Evolutionary conservation across 805 yeast genomes (phyloP).

Genomic region (Zygotorulaspora sp.): DNA sequence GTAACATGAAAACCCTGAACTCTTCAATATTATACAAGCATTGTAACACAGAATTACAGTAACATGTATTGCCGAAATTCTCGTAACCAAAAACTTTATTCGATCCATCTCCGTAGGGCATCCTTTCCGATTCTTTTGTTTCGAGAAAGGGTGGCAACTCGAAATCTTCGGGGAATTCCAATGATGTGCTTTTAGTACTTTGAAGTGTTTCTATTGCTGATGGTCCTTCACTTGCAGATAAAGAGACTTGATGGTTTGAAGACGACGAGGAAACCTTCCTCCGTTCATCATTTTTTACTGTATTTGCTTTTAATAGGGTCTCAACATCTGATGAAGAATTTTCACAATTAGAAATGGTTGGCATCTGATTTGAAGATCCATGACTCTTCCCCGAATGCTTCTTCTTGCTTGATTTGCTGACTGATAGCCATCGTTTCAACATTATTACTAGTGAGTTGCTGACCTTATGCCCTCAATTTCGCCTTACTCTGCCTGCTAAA

Average conservation of each 20-base stretch:
- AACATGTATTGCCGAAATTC: conserved; percentile 88
- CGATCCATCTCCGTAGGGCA: conserved; percentile 64
- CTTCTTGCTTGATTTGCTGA: conserved; percentile 13
- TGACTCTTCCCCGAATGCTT: conserved; percentile 1
- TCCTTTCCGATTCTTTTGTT: conserved; percentile 9
- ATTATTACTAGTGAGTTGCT: no score
- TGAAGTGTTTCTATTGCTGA: conserved; percentile 11
- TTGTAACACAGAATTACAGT: conserved; percentile 89
- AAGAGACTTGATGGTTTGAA: conserved; percentile 4
- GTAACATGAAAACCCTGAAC: conserved; percentile 56
- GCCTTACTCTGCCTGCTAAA: no score
- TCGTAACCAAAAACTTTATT: conserved; percentile 75
- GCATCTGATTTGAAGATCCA: neutral
- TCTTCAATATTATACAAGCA: conserved; percentile 71
- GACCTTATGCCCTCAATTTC: no score
- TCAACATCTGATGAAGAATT: conserved; percentile 8
- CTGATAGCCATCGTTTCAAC: conserved; percentile 25
- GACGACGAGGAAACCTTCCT: conserved; percentile 5
- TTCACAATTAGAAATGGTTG: neutral
- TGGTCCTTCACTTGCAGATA: conserved; percentile 4
- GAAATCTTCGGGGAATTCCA: conserved; percentile 12
- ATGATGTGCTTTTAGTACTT: conserved; percentile 12
- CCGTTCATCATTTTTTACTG: conserved; percentile 5
- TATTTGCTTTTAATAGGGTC: conserved; percentile 9
- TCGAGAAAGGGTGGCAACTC: conserved; percentile 8